A percentile compares a stretch with the other conserved stretches of the same genome.
These are phyloP conservation scores for Piromyces finnis DNA, from an alignment of 192 early-diverging fungal species.

Conservation along the genomic window DNA sequence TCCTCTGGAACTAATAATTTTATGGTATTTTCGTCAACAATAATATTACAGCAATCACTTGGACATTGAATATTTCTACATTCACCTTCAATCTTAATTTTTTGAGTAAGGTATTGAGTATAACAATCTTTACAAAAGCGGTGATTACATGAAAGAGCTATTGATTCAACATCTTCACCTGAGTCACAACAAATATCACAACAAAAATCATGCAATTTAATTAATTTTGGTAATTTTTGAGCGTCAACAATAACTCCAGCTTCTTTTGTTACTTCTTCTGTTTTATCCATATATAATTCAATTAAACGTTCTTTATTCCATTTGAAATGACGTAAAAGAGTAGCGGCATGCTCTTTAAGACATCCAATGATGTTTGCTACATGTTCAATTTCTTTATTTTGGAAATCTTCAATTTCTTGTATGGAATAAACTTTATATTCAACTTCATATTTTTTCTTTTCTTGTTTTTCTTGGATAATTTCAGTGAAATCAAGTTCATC, in stretches of 20 bases:
- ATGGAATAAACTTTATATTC: constrained; percentile 50
- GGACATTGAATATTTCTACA: constrained; percentile 74
- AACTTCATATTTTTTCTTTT: constrained; percentile 44
- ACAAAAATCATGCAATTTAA: constrained; percentile 27
- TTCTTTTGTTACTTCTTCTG: constrained; percentile 28
- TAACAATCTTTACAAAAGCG: constrained; percentile 81
- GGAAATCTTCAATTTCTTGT: constrained; percentile 35
- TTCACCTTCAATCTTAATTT: constrained; percentile 78
- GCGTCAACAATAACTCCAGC: constrained; percentile 57
- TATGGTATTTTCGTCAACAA: constrained; percentile 70
- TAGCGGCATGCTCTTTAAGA: constrained; percentile 42
- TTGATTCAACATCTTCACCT: constrained; percentile 24
- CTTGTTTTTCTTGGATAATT: neutral
- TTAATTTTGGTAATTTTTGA: constrained; percentile 7
- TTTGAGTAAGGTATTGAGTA: constrained; percentile 59
- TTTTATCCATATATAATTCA: constrained; percentile 54
- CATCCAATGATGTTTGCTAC: constrained; percentile 57
- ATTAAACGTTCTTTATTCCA: constrained; percentile 79
- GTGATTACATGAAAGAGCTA: constrained; percentile 73
- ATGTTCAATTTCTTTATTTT: constrained; percentile 45
- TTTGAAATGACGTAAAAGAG: constrained; percentile 53
- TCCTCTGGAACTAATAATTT: constrained; percentile 38
- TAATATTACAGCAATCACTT: constrained; percentile 48
- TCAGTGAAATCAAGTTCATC: neutral
- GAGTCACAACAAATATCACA: constrained; percentile 90